Percentiles rank a stretch among this genome's conserved stretches.
Evolutionary conservation across 2,329 filamentous ascomycete species (phyloP).

Genomic region (Cordyceps cicadae): DNA sequence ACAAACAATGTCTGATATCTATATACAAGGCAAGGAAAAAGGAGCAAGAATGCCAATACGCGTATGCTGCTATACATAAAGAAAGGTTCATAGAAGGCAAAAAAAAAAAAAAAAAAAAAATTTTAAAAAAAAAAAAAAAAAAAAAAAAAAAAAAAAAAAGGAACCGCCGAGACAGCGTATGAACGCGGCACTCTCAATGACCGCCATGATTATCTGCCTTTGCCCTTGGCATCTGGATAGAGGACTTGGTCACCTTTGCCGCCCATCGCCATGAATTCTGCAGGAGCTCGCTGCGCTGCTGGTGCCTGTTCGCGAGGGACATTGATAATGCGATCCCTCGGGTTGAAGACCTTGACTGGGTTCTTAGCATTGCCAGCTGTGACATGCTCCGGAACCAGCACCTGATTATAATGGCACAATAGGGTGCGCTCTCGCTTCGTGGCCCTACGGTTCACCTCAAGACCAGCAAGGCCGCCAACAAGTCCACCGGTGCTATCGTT

Average conservation of each 20-base stretch:
- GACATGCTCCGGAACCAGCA: slow-evolving; percentile 45
- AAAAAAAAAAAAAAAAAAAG: background rate
- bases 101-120: background rate
- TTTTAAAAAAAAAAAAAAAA: background rate
- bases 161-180: background rate
- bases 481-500: slow-evolving; percentile 89
- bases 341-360: slow-evolving; percentile 71
- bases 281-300: slow-evolving; percentile 55
- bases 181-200: background rate
- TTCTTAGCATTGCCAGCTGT: slow-evolving; percentile 48
- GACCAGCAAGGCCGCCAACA: slow-evolving; percentile 71
- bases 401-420: slow-evolving; percentile 71
- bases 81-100: background rate
- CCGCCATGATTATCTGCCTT: slow-evolving; percentile 15
- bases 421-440: slow-evolving; percentile 75
- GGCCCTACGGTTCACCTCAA: slow-evolving; percentile 80
- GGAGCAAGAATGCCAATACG: background rate
- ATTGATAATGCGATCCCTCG: slow-evolving; percentile 36
- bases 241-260: slow-evolving; percentile 77
- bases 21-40: slow-evolving; percentile 1
- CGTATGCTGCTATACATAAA: slow-evolving; percentile 1
- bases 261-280: slow-evolving; percentile 77
- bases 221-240: slow-evolving; percentile 47
- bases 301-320: slow-evolving; percentile 55
- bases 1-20: slow-evolving; percentile 8